phyloP scores from a whole-genome alignment of 1,284 basidiomycete species.

The Clitocybe nebularis region DNA sequence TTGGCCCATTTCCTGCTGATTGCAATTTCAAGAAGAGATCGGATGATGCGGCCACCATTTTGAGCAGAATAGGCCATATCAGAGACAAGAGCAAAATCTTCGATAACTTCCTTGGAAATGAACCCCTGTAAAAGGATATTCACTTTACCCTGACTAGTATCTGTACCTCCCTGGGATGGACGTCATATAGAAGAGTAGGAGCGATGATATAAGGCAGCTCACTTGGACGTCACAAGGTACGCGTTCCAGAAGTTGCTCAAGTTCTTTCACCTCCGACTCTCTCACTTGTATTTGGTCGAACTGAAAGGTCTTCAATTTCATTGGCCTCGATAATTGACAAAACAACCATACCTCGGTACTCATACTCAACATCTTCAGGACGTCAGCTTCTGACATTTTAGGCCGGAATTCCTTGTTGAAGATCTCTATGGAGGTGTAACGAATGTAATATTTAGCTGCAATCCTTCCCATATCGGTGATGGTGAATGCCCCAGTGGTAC shows the following conservation, averaged over 20 bases:
- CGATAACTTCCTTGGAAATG: slow-evolving; percentile 78
- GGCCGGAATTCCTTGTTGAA: slow-evolving; percentile 84
- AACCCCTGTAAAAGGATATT: slow-evolving; percentile 93
- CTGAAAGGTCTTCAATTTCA: slow-evolving; percentile 33
- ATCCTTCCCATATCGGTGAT: slow-evolving; percentile 91
- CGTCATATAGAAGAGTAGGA: slow-evolving; percentile 3
- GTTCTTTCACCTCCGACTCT: slow-evolving; percentile 86
- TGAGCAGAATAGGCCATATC: slow-evolving; percentile 93
- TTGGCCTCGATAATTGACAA: slow-evolving; percentile 1
- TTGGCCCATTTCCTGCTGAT: slow-evolving; percentile 91
- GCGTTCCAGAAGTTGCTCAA: slow-evolving; percentile 67
- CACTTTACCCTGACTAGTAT: slow-evolving; percentile 84
- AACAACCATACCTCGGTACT: slow-evolving; percentile 76
- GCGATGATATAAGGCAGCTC: slow-evolving; percentile 13
- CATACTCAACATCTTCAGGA: slow-evolving; percentile 81
- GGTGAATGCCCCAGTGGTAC: slow-evolving; percentile 56
- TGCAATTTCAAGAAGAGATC: slow-evolving; percentile 92
- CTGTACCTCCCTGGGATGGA: slow-evolving; percentile 59
- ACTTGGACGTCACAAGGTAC: slow-evolving; percentile 82
- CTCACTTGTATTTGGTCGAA: slow-evolving; percentile 95
- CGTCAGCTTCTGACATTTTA: slow-evolving; percentile 93
- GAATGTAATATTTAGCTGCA: slow-evolving; percentile 96
- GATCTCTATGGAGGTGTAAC: slow-evolving; percentile 82
- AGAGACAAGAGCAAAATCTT: slow-evolving; percentile 97
- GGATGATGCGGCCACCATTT: slow-evolving; percentile 92